Percentiles rank a stretch among this genome's conserved stretches.
phyloP scores from a whole-genome alignment of 108 stramenopile genomes.

The Chaetoceros muelleri region DNA sequence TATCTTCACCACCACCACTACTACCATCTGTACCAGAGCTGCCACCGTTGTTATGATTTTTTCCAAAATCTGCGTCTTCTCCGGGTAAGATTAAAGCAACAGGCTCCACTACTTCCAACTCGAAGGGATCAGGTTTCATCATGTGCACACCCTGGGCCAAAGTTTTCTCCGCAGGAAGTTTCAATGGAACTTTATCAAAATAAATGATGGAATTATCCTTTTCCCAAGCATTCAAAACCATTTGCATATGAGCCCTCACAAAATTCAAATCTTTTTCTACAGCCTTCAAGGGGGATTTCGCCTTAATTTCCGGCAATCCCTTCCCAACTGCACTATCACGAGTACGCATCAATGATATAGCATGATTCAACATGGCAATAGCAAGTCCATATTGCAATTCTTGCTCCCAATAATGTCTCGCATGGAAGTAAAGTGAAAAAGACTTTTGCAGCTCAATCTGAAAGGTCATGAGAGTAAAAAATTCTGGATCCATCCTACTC shows the following conservation, averaged over 20 bases:
- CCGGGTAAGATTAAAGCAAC: constrained; percentile 44
- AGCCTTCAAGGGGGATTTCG: constrained; percentile 35
- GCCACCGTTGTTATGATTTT: no score
- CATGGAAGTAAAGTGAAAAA: constrained; percentile 61
- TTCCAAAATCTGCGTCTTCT: constrained; percentile 14
- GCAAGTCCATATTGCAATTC: constrained; percentile 61
- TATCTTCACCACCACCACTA: constrained; percentile 8
- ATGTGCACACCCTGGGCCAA: constrained; percentile 43
- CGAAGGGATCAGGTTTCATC: constrained; percentile 51
- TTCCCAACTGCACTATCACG: constrained; percentile 18
- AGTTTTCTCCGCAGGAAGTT: constrained; percentile 54
- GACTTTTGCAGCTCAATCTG: constrained; percentile 61
- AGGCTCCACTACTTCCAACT: constrained; percentile 56
- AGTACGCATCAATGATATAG: constrained; percentile 36
- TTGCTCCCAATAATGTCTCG: constrained; percentile 53
- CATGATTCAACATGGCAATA: constrained; percentile 71
- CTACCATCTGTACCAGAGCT: no score
- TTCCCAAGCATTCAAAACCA: constrained; percentile 56
- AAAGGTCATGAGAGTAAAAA: constrained; percentile 71
- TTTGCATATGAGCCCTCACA: constrained; percentile 52
- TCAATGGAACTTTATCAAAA: constrained; percentile 74
- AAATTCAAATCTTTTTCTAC: constrained; percentile 53
- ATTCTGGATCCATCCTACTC: constrained; percentile 55
- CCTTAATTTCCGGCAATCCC: constrained; percentile 63
- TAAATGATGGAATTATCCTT: constrained; percentile 72